Conservation (phyloP, 768 basidiomycete species). For the Kwoniella pini region DNA sequence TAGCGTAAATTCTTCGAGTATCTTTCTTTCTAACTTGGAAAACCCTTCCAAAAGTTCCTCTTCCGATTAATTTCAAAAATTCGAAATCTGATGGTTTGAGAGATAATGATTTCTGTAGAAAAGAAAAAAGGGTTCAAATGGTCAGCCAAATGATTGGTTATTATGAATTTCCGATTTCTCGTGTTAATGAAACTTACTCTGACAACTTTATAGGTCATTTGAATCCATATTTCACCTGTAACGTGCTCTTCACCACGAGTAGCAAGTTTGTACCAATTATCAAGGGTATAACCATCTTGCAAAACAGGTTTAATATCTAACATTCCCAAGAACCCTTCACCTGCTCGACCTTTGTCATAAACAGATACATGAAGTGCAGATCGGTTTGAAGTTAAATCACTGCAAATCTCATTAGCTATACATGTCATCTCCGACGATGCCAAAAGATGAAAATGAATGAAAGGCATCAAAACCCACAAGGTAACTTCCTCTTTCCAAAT, state of each 20-base stretch:
- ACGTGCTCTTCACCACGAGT: constrained; percentile 64
- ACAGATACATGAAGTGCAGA: constrained; percentile 83
- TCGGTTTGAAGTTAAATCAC: constrained; percentile 88
- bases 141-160: no score
- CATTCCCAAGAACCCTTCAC: constrained; percentile 85
- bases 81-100: constrained; percentile 96
- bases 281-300: constrained; percentile 89
- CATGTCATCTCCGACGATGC: background rate
- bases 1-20: constrained; percentile 98
- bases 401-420: no score
- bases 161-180: no score
- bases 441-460: background rate
- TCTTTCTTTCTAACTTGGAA: constrained; percentile 99
- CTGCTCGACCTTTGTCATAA: constrained; percentile 79
- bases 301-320: constrained; percentile 88
- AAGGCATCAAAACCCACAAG: constrained; percentile 68
- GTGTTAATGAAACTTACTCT: constrained; percentile 67
- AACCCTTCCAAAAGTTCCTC: constrained; percentile 96
- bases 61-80: constrained; percentile 96
- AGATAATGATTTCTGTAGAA: constrained; percentile 71
- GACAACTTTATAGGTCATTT: constrained; percentile 88
- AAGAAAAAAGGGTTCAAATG: background rate
- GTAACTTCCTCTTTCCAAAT: constrained; percentile 99
- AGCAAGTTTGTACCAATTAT: constrained; percentile 72
- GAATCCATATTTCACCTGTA: constrained; percentile 89